A percentile compares a stretch with the other conserved stretches of the same genome.
Evolutionary conservation across 257 asterid species (phyloP).

Genomic region (Solanum lignicaule): DNA sequence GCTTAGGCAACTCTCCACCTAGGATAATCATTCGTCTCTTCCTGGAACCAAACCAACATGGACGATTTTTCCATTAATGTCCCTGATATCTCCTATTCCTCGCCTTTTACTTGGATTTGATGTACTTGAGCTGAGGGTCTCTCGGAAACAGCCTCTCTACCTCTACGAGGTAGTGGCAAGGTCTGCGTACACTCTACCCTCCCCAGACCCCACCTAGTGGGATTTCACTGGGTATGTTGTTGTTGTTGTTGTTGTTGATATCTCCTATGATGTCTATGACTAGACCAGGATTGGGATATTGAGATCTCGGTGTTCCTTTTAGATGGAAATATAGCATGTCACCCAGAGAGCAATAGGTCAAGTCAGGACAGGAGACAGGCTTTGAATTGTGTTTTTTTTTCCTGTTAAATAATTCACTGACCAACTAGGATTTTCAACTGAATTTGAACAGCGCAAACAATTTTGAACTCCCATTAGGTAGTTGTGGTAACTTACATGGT

Average conservation of each 20-base stretch:
- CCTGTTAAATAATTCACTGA: background rate
- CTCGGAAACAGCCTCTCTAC: too few species aligned
- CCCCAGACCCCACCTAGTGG: too few species aligned
- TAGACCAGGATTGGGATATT: constrained; percentile 53
- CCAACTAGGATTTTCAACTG: background rate
- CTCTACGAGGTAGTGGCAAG: too few species aligned
- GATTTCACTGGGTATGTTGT: too few species aligned
- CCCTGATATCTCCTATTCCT: constrained; percentile 90
- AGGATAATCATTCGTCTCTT: constrained; percentile 80
- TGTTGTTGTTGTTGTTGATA: too few species aligned
- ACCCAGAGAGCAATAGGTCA: background rate
- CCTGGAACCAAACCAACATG: constrained; percentile 57
- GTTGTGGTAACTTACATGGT: background rate
- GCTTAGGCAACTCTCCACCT: constrained; percentile 95
- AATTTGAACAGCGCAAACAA: background rate
- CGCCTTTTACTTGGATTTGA: too few species aligned
- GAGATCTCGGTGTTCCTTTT: background rate
- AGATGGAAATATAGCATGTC: constrained; percentile 81
- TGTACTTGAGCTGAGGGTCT: too few species aligned
- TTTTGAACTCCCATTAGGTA: background rate
- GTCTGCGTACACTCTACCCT: too few species aligned
- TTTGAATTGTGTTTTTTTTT: background rate
- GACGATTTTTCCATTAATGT: constrained; percentile 67
- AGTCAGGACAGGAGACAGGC: background rate
- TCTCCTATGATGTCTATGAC: constrained; percentile 84